Evolutionary conservation across 2,329 filamentous ascomycete genomes (phyloP), one percentile per base, ranked within the genome.

Genomic region (Verticillium nubilum): DNA sequence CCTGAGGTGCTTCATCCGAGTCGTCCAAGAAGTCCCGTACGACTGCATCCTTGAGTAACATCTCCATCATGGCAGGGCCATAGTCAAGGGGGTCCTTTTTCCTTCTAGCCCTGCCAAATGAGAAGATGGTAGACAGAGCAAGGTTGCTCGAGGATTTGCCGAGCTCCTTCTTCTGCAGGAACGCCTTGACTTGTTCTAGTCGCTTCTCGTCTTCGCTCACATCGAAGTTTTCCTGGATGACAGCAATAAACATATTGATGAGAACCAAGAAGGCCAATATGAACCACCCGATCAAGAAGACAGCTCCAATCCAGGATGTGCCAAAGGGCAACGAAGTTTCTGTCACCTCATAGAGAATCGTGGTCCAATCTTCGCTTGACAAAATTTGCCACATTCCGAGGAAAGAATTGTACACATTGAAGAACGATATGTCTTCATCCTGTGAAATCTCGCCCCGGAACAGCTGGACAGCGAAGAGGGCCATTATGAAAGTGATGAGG

Each of bases 221-320:
- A 75, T 99, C 95, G 71, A 99, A 99, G 69, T 97, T 99, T 71
- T 99, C 95, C 73, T 99, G 95, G 65, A 99, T 99, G 76, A 99
- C 95, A 80, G 95, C 95, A 90, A 99, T 98, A 80, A 99, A 99
- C 95, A 99, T 99, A 71, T 98, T 99, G 78, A 99, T 78, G 62
- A 98, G 85, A 76, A 99, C 96, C 71, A 98, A 94, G 73, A 96
- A 97, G 5, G 92, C 84, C 52, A 99, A 82, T 60, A 97, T 95
- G 74, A 97, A 98, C 95, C 95, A 99, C 65, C 93, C 83, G 63
- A 97, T 91, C 66, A 97, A 82, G 67, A 99, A 97, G 1, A 91
- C 82, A 9, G 94, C 92, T 10, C 91, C 92, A 59, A 98, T 92
- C 94, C 95, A 98, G 9, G 90, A 85, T n/a, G 91, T 96, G 42